Percentiles rank a stretch among this genome's conserved stretches.
Conservation (phyloP, 805 yeast genomes). For the Ogataea saltuana region DNA sequence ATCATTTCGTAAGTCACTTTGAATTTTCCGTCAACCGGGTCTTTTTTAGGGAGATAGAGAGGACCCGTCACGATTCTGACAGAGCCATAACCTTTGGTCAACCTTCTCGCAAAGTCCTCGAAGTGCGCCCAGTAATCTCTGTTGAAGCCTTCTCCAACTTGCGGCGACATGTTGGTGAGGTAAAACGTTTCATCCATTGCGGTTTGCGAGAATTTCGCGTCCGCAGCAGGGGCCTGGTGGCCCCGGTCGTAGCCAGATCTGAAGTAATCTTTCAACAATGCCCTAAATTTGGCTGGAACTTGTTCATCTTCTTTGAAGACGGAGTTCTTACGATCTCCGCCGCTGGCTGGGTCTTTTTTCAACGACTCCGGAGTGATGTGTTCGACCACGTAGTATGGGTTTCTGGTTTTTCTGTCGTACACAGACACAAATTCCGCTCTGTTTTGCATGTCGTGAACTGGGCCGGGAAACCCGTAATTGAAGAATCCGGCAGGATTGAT, state of each 20-base stretch:
- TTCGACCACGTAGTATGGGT: conserved; percentile 85
- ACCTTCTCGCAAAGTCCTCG: conserved; percentile 81
- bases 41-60: conserved; percentile 75
- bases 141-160: conserved; percentile 96
- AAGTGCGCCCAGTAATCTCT: conserved; percentile 98
- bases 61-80: conserved; percentile 95
- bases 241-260: conserved; percentile 96
- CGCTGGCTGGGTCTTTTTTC: conserved; percentile 39
- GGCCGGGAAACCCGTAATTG: conserved; percentile 94
- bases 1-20: conserved; percentile 87
- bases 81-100: conserved; percentile 67
- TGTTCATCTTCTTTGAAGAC: conserved; percentile 84
- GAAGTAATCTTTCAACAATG: conserved; percentile 79
- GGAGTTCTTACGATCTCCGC: conserved; percentile 77
- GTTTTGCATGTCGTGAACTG: conserved; percentile 77
- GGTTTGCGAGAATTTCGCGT: conserved; percentile 83
- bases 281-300: conserved; percentile 77
- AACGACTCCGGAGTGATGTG: conserved; percentile 80
- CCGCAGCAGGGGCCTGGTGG: conserved; percentile 97
- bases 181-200: conserved; percentile 96
- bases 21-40: conserved; percentile 76
- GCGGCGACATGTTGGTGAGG: conserved; percentile 91
- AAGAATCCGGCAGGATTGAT: conserved; percentile 79
- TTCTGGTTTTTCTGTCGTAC: conserved; percentile 79
- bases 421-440: conserved; percentile 81